These are phyloP conservation scores for Arabidopsis lyrata DNA, from an alignment of 441 rosid species.

Conservation along the genomic window DNA sequence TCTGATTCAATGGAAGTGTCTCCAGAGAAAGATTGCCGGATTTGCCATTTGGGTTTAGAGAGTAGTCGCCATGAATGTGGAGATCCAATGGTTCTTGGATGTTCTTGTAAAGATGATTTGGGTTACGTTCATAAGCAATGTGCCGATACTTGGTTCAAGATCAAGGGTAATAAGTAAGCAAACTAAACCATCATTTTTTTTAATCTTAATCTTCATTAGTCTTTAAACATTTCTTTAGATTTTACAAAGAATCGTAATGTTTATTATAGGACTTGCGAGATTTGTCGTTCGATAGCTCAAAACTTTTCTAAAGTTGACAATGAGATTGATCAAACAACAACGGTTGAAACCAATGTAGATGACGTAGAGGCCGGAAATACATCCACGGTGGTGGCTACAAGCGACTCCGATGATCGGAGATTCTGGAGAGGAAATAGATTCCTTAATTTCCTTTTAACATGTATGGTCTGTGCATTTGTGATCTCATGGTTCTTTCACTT, in stretches of 20 bases:
- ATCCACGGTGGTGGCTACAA: slow-evolving; percentile 46
- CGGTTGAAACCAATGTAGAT: slow-evolving; percentile 44
- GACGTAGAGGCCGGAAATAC: slow-evolving; percentile 45
- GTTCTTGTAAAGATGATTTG: slow-evolving; percentile 93
- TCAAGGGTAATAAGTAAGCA: slow-evolving; percentile 79
- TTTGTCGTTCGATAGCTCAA: slow-evolving; percentile 64
- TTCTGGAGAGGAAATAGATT: slow-evolving; percentile 74
- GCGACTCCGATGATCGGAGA: slow-evolving; percentile 53
- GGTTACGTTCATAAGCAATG: slow-evolving; percentile 95
- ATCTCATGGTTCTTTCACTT: slow-evolving; percentile 81
- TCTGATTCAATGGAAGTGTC: slow-evolving; percentile 9
- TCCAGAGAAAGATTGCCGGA: slow-evolving; percentile 80
- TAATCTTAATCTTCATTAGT: neutral
- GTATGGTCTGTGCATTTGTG: slow-evolving; percentile 79
- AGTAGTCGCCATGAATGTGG: slow-evolving; percentile 74
- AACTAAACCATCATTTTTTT: neutral
- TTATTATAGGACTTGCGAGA: slow-evolving; percentile 65
- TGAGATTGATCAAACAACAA: slow-evolving; percentile 42
- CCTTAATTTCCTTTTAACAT: slow-evolving; percentile 72
- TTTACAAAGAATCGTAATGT: too few species aligned
- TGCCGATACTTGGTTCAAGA: slow-evolving; percentile 98
- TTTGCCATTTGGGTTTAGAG: slow-evolving; percentile 93
- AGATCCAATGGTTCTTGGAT: slow-evolving; percentile 81
- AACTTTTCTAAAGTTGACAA: slow-evolving; percentile 50
- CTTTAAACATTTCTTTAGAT: too few species aligned